Evolutionary conservation across 2,329 filamentous ascomycete species (phyloP), one percentile per base, ranked within the genome.

Genomic region (Ceratocystis huliohia): DNA sequence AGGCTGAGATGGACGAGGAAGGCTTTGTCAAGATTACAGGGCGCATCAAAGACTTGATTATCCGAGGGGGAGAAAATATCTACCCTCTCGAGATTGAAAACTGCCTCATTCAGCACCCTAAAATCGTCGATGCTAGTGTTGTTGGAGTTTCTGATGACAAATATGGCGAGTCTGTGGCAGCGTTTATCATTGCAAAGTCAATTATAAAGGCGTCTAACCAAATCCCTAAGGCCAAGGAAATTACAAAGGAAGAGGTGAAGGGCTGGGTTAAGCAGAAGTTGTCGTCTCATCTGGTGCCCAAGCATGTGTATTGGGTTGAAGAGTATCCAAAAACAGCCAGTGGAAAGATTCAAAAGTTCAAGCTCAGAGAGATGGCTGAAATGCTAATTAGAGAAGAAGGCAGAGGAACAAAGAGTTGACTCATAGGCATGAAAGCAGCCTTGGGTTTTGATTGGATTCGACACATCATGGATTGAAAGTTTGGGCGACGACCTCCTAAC

Each of bases 321-420:
- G 83, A 85, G n/a, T 95, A 89, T 74, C 93, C 93, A 22, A 96
- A 96, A 82, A 99, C 94, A 45, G 89, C 91, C 5, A 96, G 91
- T 74, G 93, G 93, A 28, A 99, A 99, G 83, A 92, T 97, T 66
- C 91, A 96, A 78, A 96, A 97, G 78, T 96, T 88, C 74, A 93
- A 88, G 78, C 75, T 97, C 72, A 83, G 84, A 72, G 88, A 91
- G 17, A 78, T 81, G 72, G 92, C 80, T 0, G 75, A 73, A 70
- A 74, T 76, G 69, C 63, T 77, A 2, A 37, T 59, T 5, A 17
- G 17, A 8, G 25, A n/a, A 8, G 25, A n/a, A n/a, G 17, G 15
- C 20, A 7, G 46, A 50, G 17, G 46, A 5, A 1, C 37, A 41
- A 41, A 13, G 37, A 15, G 37, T 0, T 28, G 48, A 53, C 48